phyloP scores from a whole-genome alignment of 805 yeast genomes.

The Barnettozyma sucrosica region DNA sequence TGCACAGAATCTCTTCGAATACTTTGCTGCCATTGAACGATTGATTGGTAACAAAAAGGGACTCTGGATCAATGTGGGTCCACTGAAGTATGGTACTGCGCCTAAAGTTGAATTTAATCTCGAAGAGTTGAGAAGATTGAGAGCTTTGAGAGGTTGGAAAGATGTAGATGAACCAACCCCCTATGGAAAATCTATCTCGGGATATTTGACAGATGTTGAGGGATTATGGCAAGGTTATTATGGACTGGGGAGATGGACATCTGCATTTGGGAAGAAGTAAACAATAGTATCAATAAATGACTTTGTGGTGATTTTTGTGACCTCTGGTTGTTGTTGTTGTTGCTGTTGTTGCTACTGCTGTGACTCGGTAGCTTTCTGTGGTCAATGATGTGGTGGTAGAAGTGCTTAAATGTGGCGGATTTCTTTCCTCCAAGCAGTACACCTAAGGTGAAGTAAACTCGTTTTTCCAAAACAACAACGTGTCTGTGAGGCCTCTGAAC shows the following conservation, averaged over 20 bases:
- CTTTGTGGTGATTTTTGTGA: neutral
- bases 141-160: constrained; percentile 61
- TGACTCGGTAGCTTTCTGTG: no score
- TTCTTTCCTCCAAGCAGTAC: no score
- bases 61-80: constrained; percentile 88
- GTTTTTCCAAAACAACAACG: no score
- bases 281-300: neutral
- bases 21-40: constrained; percentile 57
- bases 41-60: constrained; percentile 42
- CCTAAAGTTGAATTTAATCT: constrained; percentile 67
- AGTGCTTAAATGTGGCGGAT: no score
- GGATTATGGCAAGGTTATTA: constrained; percentile 78
- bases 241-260: constrained; percentile 37
- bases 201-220: constrained; percentile 59
- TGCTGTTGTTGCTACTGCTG: no score
- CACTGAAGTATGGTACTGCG: constrained; percentile 85
- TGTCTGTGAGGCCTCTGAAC: no score
- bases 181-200: constrained; percentile 36
- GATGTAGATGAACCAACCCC: constrained; percentile 33
- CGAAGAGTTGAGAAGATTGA: constrained; percentile 57
- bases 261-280: constrained; percentile 1
- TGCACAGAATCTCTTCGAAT: constrained; percentile 78
- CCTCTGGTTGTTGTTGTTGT: no score
- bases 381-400: no score
- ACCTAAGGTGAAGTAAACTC: no score